phyloP scores from a whole-genome alignment of 2,329 filamentous ascomycete species.

The Ceratocystiopsis sp. region DNA sequence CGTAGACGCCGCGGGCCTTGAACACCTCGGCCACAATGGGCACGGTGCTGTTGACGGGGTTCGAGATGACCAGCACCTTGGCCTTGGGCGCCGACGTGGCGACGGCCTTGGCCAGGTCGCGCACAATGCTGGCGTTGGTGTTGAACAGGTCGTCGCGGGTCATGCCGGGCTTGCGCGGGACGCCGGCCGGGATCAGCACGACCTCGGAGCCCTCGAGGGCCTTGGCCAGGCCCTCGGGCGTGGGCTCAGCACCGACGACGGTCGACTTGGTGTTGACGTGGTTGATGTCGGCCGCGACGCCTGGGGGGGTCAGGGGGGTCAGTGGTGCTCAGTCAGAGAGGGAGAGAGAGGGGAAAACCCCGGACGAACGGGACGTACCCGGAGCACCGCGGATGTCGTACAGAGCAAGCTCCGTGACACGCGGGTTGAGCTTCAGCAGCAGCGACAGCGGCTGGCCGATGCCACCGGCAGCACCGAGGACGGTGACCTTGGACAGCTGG shows the following conservation, averaged over 20 bases:
- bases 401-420: conserved; percentile 82
- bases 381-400: conserved; percentile 95
- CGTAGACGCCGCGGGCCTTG: conserved; percentile 91
- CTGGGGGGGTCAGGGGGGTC: too few relatives aligned
- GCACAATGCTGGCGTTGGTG: conserved; percentile 99
- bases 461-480: conserved; percentile 91
- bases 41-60: conserved; percentile 99
- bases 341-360: background rate
- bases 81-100: conserved; percentile 80
- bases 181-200: conserved; percentile 93
- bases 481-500: conserved; percentile 90
- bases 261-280: conserved; percentile 99
- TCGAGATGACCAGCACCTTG: conserved; percentile 94
- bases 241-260: conserved; percentile 78
- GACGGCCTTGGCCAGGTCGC: conserved; percentile 88
- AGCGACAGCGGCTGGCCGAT: conserved; percentile 97
- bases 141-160: conserved; percentile 99
- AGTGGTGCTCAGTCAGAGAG: too few relatives aligned
- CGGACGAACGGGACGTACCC: conserved; percentile 41
- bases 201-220: conserved; percentile 80
- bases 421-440: conserved; percentile 95
- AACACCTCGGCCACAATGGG: conserved; percentile 94
- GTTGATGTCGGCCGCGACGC: conserved; percentile 92
- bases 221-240: conserved; percentile 54
- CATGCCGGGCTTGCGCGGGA: conserved; percentile 99